Conservation (phyloP, 805 yeast species). For the Lipomyces oligophaga region DNA sequence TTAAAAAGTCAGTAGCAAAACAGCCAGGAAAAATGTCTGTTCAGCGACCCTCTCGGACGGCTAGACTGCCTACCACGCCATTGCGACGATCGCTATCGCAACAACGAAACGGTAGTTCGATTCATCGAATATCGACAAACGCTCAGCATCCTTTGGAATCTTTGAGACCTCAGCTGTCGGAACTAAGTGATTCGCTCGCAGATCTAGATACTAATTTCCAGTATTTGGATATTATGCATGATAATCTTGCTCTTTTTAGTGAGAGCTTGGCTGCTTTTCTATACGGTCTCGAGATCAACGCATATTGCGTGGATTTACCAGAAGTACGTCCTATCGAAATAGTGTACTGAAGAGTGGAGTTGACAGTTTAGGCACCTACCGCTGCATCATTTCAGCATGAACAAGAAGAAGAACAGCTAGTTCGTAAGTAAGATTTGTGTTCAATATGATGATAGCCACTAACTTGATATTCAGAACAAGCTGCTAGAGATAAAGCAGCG, state of each 20-base stretch:
- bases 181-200: conserved; percentile 37
- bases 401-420: conserved; percentile 10
- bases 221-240: conserved; percentile 57
- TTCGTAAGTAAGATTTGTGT: conserved; percentile 4
- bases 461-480: too few species aligned
- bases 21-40: too few species aligned
- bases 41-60: too few species aligned
- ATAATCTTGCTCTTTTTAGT: conserved; percentile 60
- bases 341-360: not conserved
- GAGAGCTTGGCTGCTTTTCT: conserved; percentile 74
- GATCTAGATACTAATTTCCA: conserved; percentile 58
- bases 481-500: too few species aligned
- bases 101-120: conserved; percentile 8
- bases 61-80: conserved; percentile 28
- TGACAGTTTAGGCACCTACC: conserved; percentile 19
- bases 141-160: too few species aligned
- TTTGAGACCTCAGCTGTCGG: conserved; percentile 30
- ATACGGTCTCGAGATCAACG: conserved; percentile 77
- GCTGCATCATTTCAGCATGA: conserved; percentile 17
- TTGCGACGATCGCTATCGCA: conserved; percentile 27
- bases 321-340: conserved; percentile 25
- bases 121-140: too few species aligned
- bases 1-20: too few species aligned
- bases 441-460: too few species aligned
- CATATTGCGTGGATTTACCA: conserved; percentile 77